Evolutionary conservation across 2,329 filamentous ascomycete species (phyloP), one percentile per base, ranked within the genome.

Genomic region (Alternaria ethzedia): DNA sequence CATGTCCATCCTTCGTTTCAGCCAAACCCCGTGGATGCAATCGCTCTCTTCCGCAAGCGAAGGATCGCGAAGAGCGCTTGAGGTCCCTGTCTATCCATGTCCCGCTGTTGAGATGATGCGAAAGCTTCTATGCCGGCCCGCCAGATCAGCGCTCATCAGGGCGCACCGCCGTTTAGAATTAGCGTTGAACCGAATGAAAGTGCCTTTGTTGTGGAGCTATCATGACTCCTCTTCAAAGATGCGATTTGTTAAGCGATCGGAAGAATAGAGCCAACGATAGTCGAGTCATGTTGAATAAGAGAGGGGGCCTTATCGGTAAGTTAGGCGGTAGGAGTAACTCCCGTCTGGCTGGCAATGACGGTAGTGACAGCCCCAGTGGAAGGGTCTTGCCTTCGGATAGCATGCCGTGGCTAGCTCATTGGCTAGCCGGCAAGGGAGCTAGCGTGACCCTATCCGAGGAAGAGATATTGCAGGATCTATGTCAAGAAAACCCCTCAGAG

Each of bases 311-410:
- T 20, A 25, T 41, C 17, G 12, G 44, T 46, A 46, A 8, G 12
- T 15, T 46, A 23, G 20, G 20, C 44, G 44, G 30, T 41, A 52
- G 49, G 49, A 52, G 30, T 52, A 23, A n/a, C 30, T 52, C 49
- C 49, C 28, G 49, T 52, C 30, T 52, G 49, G 49, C 49, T 36
- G 12, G 30, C 30, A 52, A 21, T 36, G 30, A 52, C 49, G 30
- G 47, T 32, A 32, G 28, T 51, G 17, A 32, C 28, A 21, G 47
- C 26, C 47, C 7, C 21, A 10, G 20, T 25, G 28, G 20, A 20
- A 52, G 28, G 26, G 43, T 47, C 50, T 60, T 50, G 26, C 57
- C 50, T 23, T 54, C 57, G 21, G 49, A 54, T 36, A 54, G 57
- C 50, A 26, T 55, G 13, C 57, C 57, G 49, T n/a, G 30, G 17